Evolutionary conservation across 129 eudicot species (phyloP).

Genomic region (Daucus carota): DNA sequence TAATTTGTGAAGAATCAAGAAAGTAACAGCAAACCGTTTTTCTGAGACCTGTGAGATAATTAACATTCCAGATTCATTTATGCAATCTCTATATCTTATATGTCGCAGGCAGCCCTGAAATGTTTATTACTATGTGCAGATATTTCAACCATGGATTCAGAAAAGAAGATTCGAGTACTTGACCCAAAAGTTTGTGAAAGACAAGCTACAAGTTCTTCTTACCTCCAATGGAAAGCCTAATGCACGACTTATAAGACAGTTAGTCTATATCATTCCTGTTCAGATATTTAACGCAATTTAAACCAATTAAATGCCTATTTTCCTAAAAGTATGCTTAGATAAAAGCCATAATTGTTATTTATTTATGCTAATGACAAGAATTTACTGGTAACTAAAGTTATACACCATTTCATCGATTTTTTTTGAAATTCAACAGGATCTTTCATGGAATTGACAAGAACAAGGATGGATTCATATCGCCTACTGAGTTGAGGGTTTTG

Average conservation of each 20-base stretch:
- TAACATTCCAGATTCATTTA: not conserved
- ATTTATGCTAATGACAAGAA: not conserved
- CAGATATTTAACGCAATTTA: not conserved
- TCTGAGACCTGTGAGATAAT: not conserved
- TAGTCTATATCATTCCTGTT: slow-evolving; percentile 1
- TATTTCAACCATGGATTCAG: slow-evolving; percentile 68
- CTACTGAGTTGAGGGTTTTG: slow-evolving; percentile 49
- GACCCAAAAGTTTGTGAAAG: slow-evolving; percentile 48
- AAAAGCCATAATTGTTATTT: not conserved
- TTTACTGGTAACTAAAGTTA: not conserved
- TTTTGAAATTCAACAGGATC: slow-evolving; percentile 29
- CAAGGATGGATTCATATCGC: slow-evolving; percentile 36
- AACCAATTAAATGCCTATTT: not conserved
- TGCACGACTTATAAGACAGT: slow-evolving; percentile 43
- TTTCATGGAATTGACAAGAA: slow-evolving; percentile 48
- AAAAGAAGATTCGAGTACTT: slow-evolving; percentile 45
- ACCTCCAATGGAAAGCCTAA: slow-evolving; percentile 51
- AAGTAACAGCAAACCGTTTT: not conserved
- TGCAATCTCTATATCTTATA: not conserved
- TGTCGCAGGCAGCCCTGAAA: not conserved
- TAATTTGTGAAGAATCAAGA: not conserved
- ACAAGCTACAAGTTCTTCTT: slow-evolving; percentile 41
- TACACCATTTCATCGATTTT: not conserved
- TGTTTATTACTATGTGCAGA: slow-evolving; percentile 22
- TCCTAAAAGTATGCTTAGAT: not conserved